These are phyloP conservation scores for Rubia yunnanensis DNA, from an alignment of 257 asterid genomes.

Conservation along the genomic window DNA sequence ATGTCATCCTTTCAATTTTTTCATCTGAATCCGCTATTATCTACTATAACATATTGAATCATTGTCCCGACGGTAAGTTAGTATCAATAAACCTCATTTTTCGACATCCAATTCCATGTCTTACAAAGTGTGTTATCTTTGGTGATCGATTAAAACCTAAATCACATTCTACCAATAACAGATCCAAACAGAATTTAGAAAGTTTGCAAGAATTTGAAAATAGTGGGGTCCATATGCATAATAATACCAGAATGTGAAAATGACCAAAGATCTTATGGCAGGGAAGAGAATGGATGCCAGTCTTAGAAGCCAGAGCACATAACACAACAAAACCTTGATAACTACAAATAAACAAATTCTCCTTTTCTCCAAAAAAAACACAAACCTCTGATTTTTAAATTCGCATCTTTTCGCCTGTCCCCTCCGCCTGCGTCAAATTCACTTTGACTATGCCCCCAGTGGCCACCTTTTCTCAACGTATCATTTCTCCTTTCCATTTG, in stretches of 20 bases:
- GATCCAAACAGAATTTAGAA: not conserved
- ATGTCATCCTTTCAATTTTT: too few relatives aligned
- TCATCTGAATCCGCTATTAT: too few relatives aligned
- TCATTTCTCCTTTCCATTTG: slow-evolving; percentile 36
- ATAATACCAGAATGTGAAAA: slow-evolving; percentile 5
- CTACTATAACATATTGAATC: too few relatives aligned
- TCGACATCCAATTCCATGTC: too few relatives aligned
- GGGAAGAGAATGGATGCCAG: slow-evolving; percentile 1
- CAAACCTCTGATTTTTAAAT: not conserved
- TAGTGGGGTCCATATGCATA: slow-evolving; percentile 3
- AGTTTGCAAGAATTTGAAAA: too few relatives aligned
- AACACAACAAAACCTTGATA: not conserved
- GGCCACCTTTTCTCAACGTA: slow-evolving; percentile 33
- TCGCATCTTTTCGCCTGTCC: not conserved
- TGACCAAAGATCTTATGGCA: not conserved
- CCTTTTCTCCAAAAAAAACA: not conserved
- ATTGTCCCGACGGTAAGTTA: too few relatives aligned
- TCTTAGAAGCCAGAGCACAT: slow-evolving; percentile 4
- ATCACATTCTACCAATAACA: not conserved
- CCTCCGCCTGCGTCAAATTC: not conserved
- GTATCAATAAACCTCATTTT: too few relatives aligned
- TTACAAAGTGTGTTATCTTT: not conserved
- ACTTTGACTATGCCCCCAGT: not conserved
- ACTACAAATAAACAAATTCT: not conserved
- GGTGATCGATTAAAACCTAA: not conserved